Percentiles rank a stretch among this genome's conserved stretches.
phyloP scores from a whole-genome alignment of 2,329 filamentous ascomycete genomes.

The Diaporthe longicolla region DNA sequence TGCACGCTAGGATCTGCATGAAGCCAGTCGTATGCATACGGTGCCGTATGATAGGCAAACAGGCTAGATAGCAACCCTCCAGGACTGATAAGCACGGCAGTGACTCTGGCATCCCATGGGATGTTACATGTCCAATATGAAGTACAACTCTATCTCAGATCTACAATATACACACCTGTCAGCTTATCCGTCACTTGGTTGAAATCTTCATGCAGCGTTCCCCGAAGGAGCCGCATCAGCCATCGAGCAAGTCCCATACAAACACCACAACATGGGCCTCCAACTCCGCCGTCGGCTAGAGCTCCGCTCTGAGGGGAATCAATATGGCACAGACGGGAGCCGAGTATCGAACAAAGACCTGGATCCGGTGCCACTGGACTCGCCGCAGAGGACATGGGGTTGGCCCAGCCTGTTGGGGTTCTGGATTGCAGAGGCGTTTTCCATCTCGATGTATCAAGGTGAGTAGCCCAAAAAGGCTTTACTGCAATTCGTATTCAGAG shows the following conservation, averaged over 20 bases:
- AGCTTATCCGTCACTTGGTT: neutral
- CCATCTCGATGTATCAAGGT: conserved; percentile 37
- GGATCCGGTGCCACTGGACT: conserved; percentile 31
- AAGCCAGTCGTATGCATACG: neutral
- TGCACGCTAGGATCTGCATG: neutral
- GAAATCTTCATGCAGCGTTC: neutral
- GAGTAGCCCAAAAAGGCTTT: neutral
- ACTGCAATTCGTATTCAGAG: neutral
- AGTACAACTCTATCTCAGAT: neutral
- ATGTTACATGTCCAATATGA: neutral
- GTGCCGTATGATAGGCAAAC: conserved; percentile 11
- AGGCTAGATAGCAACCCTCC: conserved; percentile 18
- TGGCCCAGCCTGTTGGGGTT: conserved; percentile 35
- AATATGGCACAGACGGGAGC: neutral
- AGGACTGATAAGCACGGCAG: conserved; percentile 23
- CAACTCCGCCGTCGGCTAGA: conserved; percentile 25
- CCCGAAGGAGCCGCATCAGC: neutral
- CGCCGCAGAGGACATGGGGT: conserved; percentile 33
- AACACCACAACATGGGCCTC: conserved; percentile 7
- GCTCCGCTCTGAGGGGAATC: conserved; percentile 25
- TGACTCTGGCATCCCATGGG: neutral
- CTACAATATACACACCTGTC: neutral
- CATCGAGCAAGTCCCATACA: neutral
- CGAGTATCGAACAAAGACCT: conserved; percentile 24
- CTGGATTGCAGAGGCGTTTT: conserved; percentile 37